Evolutionary conservation across 1,284 basidiomycete genomes (phyloP), one percentile per base, ranked within the genome.

Genomic region (Mixia osmundae): DNA sequence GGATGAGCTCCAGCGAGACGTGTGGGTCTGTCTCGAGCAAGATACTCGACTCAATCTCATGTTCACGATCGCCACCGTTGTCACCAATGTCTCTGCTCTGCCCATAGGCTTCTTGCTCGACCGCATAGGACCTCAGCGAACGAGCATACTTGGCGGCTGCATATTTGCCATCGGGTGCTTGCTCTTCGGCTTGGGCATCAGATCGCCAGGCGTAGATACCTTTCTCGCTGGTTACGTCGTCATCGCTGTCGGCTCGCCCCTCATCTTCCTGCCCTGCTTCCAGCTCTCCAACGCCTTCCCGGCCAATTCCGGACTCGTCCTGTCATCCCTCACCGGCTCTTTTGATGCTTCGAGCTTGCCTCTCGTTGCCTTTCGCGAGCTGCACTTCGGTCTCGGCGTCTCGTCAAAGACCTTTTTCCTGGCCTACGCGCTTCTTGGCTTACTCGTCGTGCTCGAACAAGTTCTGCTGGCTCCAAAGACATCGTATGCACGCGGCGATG

Each of bases 271-370:
- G 1, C 48, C 54, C 16, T 54, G 52, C 23, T 57, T 56, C 39
- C 55, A 57, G 35, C 45, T 61, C 12, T 54, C 54, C 33, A 61
- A 60, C 39, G 52, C 58, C 5, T 61, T 61, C 43, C 58, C 58
- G 3, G 33, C 43, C n/a, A 46, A 50, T 25, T 55, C 57, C 1
- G 58, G 59, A 1, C 47, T 61, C 19, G 51, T 60, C 28, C 50
- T 60, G 25, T 54, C 53, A 20, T 50, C 54, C 18, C 46, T 61
- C 22, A 59, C 56, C 2, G 59, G 58, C 15, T 55, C 57, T 1
- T 61, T 61, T 38, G 58, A 59, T 37, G 55, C 56, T 5, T 55
- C 52, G 9, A 54, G 51, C 15, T 38, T 58, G 5, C 55, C 57
- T 0, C 55, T 53, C 25, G 49, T 57, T 15, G 32, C 57, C 16